These are phyloP conservation scores for Orychophragmus violaceus DNA, from an alignment of 345 rosid genomes.

Conservation along the genomic window DNA sequence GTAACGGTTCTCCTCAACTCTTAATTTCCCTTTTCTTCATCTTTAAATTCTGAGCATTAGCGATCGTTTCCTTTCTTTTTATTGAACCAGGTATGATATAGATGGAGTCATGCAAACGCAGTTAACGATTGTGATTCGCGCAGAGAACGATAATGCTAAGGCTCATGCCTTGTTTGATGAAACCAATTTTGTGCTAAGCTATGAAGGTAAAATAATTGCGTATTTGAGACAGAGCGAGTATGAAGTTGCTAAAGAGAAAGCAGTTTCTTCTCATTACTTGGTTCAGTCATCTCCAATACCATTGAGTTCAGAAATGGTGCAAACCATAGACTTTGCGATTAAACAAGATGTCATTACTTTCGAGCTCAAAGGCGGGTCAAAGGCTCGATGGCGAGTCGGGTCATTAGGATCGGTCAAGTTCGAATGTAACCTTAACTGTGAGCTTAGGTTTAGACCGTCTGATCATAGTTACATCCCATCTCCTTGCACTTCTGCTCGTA, in stretches of 20 bases:
- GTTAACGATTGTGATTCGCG: conserved; percentile 42
- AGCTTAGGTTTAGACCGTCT: conserved; percentile 49
- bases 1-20: conserved; percentile 33
- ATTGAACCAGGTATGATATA: conserved; percentile 23
- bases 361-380: conserved; percentile 53
- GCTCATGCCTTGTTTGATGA: conserved; percentile 61
- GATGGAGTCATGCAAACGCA: conserved; percentile 64
- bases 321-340: conserved; percentile 33
- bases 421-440: conserved; percentile 49
- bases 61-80: neutral
- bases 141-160: conserved; percentile 60
- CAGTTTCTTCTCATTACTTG: conserved; percentile 35
- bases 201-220: conserved; percentile 45
- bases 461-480: conserved; percentile 36
- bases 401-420: conserved; percentile 59
- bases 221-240: conserved; percentile 38
- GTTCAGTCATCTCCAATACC: conserved; percentile 64
- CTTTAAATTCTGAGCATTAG: neutral
- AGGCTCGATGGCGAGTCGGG: conserved; percentile 65
- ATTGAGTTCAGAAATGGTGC: conserved; percentile 38
- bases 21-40: conserved; percentile 15
- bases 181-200: conserved; percentile 35
- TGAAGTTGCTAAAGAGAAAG: conserved; percentile 53
- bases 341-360: conserved; percentile 47
- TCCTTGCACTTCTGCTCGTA: conserved; percentile 56